Conservation (phyloP, 2,329 filamentous ascomycete species). For the Penicillium sp. region DNA sequence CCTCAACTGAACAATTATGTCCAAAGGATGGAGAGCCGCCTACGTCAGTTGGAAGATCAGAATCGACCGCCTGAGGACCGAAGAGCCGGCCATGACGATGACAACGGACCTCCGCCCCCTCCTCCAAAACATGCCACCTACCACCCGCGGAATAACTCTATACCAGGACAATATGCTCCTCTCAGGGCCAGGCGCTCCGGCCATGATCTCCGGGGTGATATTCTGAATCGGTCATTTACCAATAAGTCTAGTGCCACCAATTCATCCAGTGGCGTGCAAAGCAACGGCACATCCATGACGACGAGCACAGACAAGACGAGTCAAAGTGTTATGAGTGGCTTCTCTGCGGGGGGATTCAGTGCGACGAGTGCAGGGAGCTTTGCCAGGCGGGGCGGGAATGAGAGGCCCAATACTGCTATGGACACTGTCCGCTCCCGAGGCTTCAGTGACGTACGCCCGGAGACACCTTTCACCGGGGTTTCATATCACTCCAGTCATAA, state of each 20-base stretch:
- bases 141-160: slow-evolving; percentile 42
- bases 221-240: slow-evolving; percentile 76
- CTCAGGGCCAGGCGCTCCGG: slow-evolving; percentile 50
- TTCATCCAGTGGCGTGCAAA: slow-evolving; percentile 69
- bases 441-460: slow-evolving; percentile 44
- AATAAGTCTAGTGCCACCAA: slow-evolving; percentile 83
- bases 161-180: slow-evolving; percentile 36
- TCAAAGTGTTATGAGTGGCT: slow-evolving; percentile 88
- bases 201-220: slow-evolving; percentile 69
- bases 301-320: slow-evolving; percentile 74
- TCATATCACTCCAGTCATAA: slow-evolving; percentile 89
- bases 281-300: slow-evolving; percentile 61
- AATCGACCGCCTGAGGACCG: slow-evolving; percentile 45
- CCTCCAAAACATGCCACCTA: slow-evolving; percentile 56
- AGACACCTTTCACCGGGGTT: slow-evolving; percentile 66
- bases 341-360: slow-evolving; percentile 85
- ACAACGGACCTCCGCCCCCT: slow-evolving; percentile 56
- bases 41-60: slow-evolving; percentile 66
- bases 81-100: slow-evolving; percentile 49
- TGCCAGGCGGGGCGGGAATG: slow-evolving; percentile 59
- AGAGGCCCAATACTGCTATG: slow-evolving; percentile 46
- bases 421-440: slow-evolving; percentile 39
- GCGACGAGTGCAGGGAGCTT: slow-evolving; percentile 93
- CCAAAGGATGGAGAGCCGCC: slow-evolving; percentile 81
- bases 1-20: slow-evolving; percentile 83